These are phyloP conservation scores for Violaceomyces palustris DNA, from an alignment of 1,284 basidiomycete species.

Conservation along the genomic window DNA sequence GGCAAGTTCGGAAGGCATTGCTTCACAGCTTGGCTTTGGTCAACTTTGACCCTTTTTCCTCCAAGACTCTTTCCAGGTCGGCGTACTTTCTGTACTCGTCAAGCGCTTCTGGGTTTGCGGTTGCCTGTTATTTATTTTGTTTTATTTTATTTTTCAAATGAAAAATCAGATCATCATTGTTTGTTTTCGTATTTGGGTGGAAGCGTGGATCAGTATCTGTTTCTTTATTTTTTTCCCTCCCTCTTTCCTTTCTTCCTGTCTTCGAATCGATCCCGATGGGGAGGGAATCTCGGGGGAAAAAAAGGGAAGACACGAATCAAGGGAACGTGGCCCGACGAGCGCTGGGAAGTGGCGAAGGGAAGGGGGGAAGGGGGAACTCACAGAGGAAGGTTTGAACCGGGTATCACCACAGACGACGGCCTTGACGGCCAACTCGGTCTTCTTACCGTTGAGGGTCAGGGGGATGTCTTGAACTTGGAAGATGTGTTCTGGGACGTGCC, in stretches of 20 bases:
- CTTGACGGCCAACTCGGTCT: conserved; percentile 42
- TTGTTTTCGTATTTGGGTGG: too few relatives aligned
- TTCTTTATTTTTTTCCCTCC: too few relatives aligned
- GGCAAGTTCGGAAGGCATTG: too few relatives aligned
- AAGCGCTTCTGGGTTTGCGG: conserved; percentile 21
- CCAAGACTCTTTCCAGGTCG: conserved; percentile 20
- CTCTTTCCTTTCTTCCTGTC: too few relatives aligned
- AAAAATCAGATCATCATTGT: too few relatives aligned
- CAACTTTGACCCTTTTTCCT: neutral
- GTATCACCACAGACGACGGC: conserved; percentile 31
- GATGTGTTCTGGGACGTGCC: conserved; percentile 47
- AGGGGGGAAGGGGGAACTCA: too few relatives aligned
- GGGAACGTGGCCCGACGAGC: too few relatives aligned
- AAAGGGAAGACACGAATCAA: neutral
- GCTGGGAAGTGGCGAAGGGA: too few relatives aligned
- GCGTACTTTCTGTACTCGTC: conserved; percentile 28
- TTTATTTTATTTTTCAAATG: too few relatives aligned
- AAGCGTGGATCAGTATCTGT: neutral
- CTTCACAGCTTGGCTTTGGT: conserved; percentile 10
- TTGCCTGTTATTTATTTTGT: too few relatives aligned
- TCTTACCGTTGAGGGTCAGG: conserved; percentile 38
- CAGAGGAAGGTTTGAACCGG: conserved; percentile 23
- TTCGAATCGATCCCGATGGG: neutral
- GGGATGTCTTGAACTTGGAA: conserved; percentile 39
- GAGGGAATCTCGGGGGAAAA: neutral